These are phyloP conservation scores for Eimeria sp. DNA, from an alignment of 169 alveolate species.

Conservation along the genomic window DNA sequence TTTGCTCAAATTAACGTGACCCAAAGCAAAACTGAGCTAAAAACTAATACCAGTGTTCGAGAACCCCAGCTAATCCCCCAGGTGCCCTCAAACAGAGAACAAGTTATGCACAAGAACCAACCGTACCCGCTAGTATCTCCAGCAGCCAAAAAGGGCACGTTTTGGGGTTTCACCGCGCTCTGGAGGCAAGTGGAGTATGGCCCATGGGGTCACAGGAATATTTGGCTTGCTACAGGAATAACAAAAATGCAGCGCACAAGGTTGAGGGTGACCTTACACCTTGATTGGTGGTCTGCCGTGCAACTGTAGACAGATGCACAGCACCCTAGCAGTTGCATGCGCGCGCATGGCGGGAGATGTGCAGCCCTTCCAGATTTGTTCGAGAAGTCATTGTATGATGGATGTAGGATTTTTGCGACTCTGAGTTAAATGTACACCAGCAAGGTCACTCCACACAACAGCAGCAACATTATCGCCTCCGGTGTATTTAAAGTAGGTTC, in stretches of 20 bases:
- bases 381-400: neutral
- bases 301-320: neutral
- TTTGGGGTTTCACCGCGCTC: neutral
- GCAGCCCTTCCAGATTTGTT: neutral
- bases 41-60: neutral
- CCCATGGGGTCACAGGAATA: neutral
- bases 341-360: neutral
- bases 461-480: slow-evolving; percentile 11
- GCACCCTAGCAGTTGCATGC: neutral
- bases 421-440: slow-evolving; percentile 4
- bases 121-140: neutral
- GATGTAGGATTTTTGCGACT: neutral
- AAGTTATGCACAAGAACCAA: neutral
- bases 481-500: neutral
- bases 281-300: neutral
- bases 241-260: neutral
- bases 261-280: neutral
- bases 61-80: neutral
- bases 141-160: neutral
- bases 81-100: neutral
- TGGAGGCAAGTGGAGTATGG: neutral
- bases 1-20: neutral
- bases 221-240: neutral
- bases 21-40: neutral
- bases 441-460: slow-evolving; percentile 22